Conservation (phyloP, 2,329 filamentous ascomycete species). For the Hirsutella thompsonii region DNA sequence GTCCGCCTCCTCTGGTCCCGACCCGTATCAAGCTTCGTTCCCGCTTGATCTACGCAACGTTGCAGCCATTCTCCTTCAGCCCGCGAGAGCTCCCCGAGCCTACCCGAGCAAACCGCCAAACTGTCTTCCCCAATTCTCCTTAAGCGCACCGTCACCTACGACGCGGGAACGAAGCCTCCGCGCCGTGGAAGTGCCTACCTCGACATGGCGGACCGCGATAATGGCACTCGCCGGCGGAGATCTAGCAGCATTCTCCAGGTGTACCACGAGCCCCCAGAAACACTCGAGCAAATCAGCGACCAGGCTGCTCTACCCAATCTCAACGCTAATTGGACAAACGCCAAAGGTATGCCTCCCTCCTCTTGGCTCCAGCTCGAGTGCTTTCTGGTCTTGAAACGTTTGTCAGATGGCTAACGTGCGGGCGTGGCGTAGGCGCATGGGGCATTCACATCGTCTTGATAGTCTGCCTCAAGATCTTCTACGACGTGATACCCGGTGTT, state of each 20-base stretch:
- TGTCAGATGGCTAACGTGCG: background rate
- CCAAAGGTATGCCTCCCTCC: constrained; percentile 72
- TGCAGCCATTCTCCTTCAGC: background rate
- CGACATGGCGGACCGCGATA: constrained; percentile 47
- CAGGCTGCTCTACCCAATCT: constrained; percentile 89
- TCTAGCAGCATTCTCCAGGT: constrained; percentile 89
- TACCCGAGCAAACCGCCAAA: constrained; percentile 60
- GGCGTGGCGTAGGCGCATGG: constrained; percentile 66
- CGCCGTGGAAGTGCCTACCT: constrained; percentile 47
- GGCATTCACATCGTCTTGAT: constrained; percentile 94
- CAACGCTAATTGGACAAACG: constrained; percentile 98
- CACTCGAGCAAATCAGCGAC: constrained; percentile 93
- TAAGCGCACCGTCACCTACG: constrained; percentile 83
- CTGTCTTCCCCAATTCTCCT: constrained; percentile 84
- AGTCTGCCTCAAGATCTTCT: constrained; percentile 83
- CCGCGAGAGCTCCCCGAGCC: constrained; percentile 6
- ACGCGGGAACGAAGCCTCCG: constrained; percentile 62
- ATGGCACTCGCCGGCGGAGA: constrained; percentile 69
- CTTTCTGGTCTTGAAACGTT: too few relatives aligned
- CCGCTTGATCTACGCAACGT: background rate
- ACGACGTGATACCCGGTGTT: constrained; percentile 89
- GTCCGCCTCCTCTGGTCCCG: background rate
- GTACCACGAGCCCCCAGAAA: constrained; percentile 94
- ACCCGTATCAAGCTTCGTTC: background rate
- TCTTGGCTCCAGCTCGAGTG: too few relatives aligned